phyloP scores from a whole-genome alignment of 2,329 filamentous ascomycete genomes.

The Aspergillus viridinutans region DNA sequence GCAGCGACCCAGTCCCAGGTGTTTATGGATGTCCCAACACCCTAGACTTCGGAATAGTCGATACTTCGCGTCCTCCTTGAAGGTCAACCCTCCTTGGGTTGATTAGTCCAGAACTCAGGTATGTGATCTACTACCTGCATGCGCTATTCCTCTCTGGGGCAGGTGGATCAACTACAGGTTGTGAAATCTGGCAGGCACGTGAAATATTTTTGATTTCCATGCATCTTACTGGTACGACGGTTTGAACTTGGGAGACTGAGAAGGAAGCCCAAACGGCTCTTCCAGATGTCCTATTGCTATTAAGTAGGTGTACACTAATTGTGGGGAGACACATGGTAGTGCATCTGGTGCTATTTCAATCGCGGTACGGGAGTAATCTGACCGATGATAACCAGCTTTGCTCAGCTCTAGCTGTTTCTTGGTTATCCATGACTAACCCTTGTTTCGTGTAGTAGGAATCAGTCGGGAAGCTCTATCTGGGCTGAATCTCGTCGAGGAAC shows the following conservation, averaged over 20 bases:
- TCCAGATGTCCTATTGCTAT: neutral
- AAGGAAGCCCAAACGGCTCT: neutral
- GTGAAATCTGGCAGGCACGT: neutral
- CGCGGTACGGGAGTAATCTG: neutral
- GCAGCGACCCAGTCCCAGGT: neutral
- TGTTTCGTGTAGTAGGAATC: neutral
- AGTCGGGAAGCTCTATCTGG: neutral
- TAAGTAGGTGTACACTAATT: neutral
- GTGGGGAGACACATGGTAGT: neutral
- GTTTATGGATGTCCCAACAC: neutral
- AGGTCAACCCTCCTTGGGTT: neutral
- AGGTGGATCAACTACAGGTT: neutral
- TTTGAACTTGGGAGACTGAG: neutral
- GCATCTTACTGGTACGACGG: neutral
- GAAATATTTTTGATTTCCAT: neutral
- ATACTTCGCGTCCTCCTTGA: neutral
- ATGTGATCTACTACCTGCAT: neutral
- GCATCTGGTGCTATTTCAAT: neutral
- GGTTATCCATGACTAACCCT: neutral
- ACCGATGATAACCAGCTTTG: neutral
- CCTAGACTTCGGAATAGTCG: neutral
- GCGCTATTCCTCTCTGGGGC: neutral
- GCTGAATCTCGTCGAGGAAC: neutral
- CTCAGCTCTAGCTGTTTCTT: neutral
- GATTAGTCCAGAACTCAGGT: neutral